A percentile compares a stretch with the other conserved stretches of the same genome.
phyloP scores from a whole-genome alignment of 768 basidiomycete genomes.

The Coprinopsis marcescibilis region DNA sequence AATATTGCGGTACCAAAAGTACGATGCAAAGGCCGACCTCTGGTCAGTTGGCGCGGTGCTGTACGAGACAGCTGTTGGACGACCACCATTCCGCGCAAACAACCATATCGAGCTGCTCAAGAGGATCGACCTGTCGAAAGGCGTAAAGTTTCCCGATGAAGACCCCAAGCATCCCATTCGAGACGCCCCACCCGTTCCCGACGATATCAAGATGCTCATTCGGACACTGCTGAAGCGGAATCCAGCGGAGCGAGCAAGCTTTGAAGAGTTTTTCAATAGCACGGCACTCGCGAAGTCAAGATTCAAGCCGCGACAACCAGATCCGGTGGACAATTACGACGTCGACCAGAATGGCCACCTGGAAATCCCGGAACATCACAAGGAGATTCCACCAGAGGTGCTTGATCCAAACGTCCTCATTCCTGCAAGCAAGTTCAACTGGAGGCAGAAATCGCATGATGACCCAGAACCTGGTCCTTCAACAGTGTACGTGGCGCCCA shows the following conservation, averaged over 20 bases:
- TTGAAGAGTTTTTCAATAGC: conserved; percentile 89
- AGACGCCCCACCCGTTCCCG: conserved; percentile 52
- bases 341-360: conserved; percentile 31
- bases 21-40: conserved; percentile 95
- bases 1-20: conserved; percentile 94
- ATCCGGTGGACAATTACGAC: conserved; percentile 26
- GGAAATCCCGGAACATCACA: conserved; percentile 65
- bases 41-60: conserved; percentile 98
- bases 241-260: conserved; percentile 79
- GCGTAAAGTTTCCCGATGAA: conserved; percentile 93
- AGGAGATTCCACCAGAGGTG: conserved; percentile 72
- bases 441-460: conserved; percentile 35
- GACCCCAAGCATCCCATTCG: conserved; percentile 58
- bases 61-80: conserved; percentile 92
- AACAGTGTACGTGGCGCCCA: too few relatives aligned
- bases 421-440: conserved; percentile 77
- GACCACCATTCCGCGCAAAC: conserved; percentile 89
- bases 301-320: conserved; percentile 50
- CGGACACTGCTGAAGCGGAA: conserved; percentile 76
- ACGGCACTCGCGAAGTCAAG: conserved; percentile 71
- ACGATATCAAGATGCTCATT: conserved; percentile 86
- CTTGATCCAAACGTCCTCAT: conserved; percentile 77
- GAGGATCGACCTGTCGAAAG: conserved; percentile 88
- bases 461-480: background rate
- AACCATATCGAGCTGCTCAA: conserved; percentile 95